These are phyloP conservation scores for Neurospora pannonica DNA, from an alignment of 495 filamentous ascomycete genomes.

Conservation along the genomic window DNA sequence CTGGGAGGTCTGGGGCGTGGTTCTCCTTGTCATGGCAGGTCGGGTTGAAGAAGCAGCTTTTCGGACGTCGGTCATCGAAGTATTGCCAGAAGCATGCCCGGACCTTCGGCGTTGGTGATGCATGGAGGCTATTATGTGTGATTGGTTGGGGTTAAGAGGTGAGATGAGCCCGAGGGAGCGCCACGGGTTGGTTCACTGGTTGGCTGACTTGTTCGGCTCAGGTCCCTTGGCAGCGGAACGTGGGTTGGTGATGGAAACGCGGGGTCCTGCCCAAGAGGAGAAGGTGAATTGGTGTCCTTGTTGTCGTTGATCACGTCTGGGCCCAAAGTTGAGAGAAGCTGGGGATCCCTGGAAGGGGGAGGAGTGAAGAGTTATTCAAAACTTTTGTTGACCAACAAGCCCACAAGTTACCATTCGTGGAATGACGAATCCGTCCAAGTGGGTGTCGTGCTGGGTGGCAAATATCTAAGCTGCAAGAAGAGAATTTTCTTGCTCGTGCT, in stretches of 20 bases:
- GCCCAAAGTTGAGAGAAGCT: neutral
- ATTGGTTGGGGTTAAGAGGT: conserved; percentile 13
- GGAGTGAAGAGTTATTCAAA: conserved; percentile 5
- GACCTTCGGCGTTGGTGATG: conserved; percentile 42
- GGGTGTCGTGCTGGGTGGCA: conserved; percentile 17
- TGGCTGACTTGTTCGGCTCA: conserved; percentile 4
- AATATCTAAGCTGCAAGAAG: conserved; percentile 25
- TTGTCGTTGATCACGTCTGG: neutral
- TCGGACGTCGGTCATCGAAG: conserved; percentile 40
- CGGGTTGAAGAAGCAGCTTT: conserved; percentile 29
- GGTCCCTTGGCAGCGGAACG: neutral
- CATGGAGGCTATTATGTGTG: conserved; percentile 23
- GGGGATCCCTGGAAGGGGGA: neutral
- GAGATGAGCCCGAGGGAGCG: conserved; percentile 1
- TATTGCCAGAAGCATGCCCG: conserved; percentile 37
- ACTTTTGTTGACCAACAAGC: neutral
- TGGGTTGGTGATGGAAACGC: neutral
- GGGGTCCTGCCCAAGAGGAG: conserved; percentile 3
- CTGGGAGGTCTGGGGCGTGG: conserved; percentile 25
- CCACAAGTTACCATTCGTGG: conserved; percentile 4
- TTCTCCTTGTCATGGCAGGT: conserved; percentile 31
- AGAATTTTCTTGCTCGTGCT: conserved; percentile 14
- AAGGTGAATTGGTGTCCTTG: neutral
- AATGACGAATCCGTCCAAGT: neutral
- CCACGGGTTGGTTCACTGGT: conserved; percentile 8